Evolutionary conservation across 2,329 filamentous ascomycete genomes (phyloP).

Genomic region (Colletotrichum sansevieriae): DNA sequence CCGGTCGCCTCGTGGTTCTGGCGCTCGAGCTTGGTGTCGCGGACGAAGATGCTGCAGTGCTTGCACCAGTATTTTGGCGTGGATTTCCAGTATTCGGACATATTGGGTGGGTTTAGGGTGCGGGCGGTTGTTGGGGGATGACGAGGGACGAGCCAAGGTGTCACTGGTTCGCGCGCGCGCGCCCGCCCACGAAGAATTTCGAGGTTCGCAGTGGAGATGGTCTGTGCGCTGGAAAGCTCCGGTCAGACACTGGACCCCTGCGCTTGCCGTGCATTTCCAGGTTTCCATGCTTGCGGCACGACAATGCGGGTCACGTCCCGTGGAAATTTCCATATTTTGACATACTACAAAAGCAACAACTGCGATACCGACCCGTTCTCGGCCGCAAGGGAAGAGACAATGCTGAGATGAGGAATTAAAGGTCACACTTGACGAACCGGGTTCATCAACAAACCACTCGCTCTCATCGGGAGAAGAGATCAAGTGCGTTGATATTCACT

Average conservation of each 20-base stretch:
- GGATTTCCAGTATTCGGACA: conserved; percentile 99
- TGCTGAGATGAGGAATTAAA: not conserved
- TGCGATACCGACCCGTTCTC: no score
- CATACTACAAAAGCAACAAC: no score
- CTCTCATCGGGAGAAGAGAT: no score
- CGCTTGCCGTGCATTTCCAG: no score
- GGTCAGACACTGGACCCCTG: not conserved
- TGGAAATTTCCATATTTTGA: no score
- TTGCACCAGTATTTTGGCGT: conserved; percentile 99
- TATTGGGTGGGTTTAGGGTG: conserved; percentile 52
- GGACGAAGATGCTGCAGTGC: conserved; percentile 90
- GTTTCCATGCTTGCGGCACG: no score
- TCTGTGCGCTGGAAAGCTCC: not conserved
- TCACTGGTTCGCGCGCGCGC: conserved; percentile 1
- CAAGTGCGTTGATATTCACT: no score
- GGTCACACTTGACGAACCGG: no score
- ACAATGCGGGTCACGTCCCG: no score
- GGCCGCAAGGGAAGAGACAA: no score
- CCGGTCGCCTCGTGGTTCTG: conserved; percentile 89
- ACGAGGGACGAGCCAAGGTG: conserved; percentile 10
- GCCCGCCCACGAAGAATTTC: conserved; percentile 17
- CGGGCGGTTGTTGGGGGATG: conserved; percentile 3
- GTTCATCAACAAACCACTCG: no score
- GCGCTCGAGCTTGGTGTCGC: conserved; percentile 91
- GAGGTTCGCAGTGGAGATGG: not conserved